Base-by-base conservation (phyloP, 441 rosid species). In the Manihot esculenta region DNA sequence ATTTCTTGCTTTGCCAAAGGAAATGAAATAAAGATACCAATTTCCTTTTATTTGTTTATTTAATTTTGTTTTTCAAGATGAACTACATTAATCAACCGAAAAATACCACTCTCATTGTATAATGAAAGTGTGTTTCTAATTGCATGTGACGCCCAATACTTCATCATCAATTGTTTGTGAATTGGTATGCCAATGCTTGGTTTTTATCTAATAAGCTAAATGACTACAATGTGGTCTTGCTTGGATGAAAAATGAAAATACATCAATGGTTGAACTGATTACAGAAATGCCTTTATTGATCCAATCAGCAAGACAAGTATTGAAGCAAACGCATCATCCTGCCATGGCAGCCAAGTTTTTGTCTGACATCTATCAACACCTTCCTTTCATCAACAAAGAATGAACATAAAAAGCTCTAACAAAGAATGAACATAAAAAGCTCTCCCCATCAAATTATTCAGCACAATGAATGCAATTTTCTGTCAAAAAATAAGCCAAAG, bases 401-500 rank as follows among this genome's bases (percentile, higher is more conserved):
- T 53, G 58, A 51, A 72, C 27, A 62, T 30, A 24, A 68, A 57
- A 17, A 57, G 38, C 45, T 49, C 10, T 45, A 30, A 30, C 49
- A 60, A 17, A n/a, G 44, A 26, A 48, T 53, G 58, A 51, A 72
- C 27, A 62, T 30, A 24, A 68, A 57, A 17, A 57, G 38, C 45
- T 49, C 10, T 45, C 24, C 9, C 20, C 20, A 3, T 23, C 20
- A 49, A 67, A 33, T 33, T 33, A 33, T 60, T 66, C 69, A 66
- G 58, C 26, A 50, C 47, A 23, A n/a, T 55, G 44, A 71, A 26
- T 54, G 68, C n/a, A 58, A 0, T 12, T 18, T 26, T 41, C n/a
- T 3, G 24, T 41, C 7, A 38, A 66, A 7, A 71, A 66, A 77
- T 67, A 10, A 71, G 53, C 54, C 44, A 50, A 53, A 11, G 26